These are phyloP conservation scores for Persicaria tinctoria DNA, from an alignment of 148 eudicot species.

Conservation along the genomic window DNA sequence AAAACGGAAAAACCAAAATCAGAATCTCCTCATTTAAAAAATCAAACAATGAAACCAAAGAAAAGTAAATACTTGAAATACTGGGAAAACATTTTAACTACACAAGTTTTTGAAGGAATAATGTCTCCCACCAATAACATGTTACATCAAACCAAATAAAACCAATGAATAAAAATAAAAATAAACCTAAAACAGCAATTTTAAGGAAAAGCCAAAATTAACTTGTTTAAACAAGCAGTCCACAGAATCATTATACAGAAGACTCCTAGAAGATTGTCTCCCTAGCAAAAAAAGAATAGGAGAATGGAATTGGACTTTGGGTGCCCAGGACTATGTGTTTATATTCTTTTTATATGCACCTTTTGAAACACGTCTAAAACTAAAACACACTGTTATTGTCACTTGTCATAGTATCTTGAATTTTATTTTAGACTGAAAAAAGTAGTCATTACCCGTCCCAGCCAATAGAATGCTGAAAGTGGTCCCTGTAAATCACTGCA, in stretches of 20 bases:
- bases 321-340: background rate
- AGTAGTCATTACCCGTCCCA: conserved; percentile 62
- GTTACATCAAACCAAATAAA: background rate
- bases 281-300: background rate
- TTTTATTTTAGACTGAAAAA: background rate
- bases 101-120: background rate
- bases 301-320: background rate
- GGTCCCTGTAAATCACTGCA: conserved; percentile 44
- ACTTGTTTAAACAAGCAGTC: background rate
- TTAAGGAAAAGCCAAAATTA: background rate
- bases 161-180: background rate
- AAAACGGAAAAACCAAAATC: background rate
- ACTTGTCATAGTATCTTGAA: background rate
- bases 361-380: background rate
- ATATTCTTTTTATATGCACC: background rate
- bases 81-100: background rate
- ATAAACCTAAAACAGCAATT: background rate
- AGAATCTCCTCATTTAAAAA: background rate
- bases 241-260: background rate
- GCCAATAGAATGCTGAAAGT: conserved; percentile 61
- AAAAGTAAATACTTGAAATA: background rate
- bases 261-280: background rate
- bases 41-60: background rate
- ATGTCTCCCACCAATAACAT: background rate
- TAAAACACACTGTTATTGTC: background rate